A percentile compares a stretch with the other conserved stretches of the same genome.
These are phyloP conservation scores for Cryoendolithus antarcticus DNA, from an alignment of 2,329 filamentous ascomycete species.

Conservation along the genomic window DNA sequence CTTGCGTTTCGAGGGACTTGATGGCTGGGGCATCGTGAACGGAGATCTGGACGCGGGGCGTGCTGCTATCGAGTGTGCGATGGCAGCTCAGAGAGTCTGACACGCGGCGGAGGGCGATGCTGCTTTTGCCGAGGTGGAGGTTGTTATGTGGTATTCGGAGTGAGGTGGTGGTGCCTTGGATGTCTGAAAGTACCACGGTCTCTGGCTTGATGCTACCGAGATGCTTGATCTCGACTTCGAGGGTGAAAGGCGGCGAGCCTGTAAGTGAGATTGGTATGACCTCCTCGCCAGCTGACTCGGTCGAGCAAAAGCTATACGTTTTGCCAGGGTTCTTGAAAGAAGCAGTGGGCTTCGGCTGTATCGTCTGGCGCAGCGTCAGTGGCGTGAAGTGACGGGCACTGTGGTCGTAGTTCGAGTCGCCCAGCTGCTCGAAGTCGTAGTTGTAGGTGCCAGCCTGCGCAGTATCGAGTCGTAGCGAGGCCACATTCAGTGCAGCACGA, in stretches of 20 bases:
- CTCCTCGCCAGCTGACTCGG: conserved; percentile 66
- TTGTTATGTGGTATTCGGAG: conserved; percentile 76
- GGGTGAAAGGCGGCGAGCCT: conserved; percentile 72
- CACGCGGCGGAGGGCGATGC: conserved; percentile 79
- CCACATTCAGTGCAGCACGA: conserved; percentile 62
- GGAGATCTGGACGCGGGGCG: conserved; percentile 73
- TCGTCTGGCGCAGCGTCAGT: conserved; percentile 64
- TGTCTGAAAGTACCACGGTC: conserved; percentile 67
- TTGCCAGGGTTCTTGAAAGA: conserved; percentile 76
- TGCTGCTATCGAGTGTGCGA: conserved; percentile 51
- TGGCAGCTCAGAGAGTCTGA: conserved; percentile 80
- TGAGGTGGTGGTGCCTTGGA: conserved; percentile 60
- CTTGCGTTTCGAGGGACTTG: conserved; percentile 69
- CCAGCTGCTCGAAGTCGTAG: conserved; percentile 73
- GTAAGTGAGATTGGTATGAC: conserved; percentile 76
- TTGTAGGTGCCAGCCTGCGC: conserved; percentile 68
- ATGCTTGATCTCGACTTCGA: conserved; percentile 90
- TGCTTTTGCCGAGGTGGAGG: conserved; percentile 78
- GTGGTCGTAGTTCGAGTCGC: conserved; percentile 75
- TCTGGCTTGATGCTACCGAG: conserved; percentile 70
- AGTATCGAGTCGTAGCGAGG: conserved; percentile 77
- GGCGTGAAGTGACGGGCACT: conserved; percentile 53
- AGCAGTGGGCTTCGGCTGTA: conserved; percentile 73
- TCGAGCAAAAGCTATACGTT: conserved; percentile 89
- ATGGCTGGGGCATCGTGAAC: conserved; percentile 90